Evolutionary conservation across 768 basidiomycete species (phyloP).

Genomic region (Boletus edulis): DNA sequence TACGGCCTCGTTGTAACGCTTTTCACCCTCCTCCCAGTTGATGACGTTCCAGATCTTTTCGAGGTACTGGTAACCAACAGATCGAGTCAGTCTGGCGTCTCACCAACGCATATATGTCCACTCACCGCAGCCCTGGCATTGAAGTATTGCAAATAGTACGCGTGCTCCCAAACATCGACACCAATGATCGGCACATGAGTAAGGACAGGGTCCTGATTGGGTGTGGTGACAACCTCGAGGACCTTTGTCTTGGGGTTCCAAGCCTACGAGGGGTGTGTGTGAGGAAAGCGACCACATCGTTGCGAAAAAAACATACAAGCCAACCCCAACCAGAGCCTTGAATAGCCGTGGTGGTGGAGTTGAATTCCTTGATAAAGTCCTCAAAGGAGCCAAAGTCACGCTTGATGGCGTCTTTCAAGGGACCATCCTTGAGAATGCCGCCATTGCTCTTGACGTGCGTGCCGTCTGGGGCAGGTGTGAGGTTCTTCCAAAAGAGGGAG

Average conservation of each 20-base stretch:
- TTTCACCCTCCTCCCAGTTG: constrained; percentile 75
- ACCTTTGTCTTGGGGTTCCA: constrained; percentile 62
- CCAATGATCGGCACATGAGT: constrained; percentile 81
- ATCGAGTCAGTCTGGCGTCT: not conserved
- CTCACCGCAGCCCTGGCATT: constrained; percentile 92
- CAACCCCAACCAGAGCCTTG: constrained; percentile 98
- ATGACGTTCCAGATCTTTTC: constrained; percentile 73
- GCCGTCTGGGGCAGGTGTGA: constrained; percentile 56
- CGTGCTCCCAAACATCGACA: constrained; percentile 95
- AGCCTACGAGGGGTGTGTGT: constrained; percentile 46
- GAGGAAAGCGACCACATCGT: not conserved
- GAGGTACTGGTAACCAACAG: constrained; percentile 50
- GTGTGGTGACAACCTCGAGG: constrained; percentile 86
- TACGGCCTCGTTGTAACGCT: constrained; percentile 50
- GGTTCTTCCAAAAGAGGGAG: constrained; percentile 96
- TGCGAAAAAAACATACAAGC: constrained; percentile 58
- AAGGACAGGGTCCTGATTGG: constrained; percentile 94
- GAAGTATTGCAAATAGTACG: constrained; percentile 95
- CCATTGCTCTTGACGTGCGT: constrained; percentile 59
- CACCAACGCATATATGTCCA: constrained; percentile 8
- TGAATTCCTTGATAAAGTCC: constrained; percentile 77
- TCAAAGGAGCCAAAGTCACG: constrained; percentile 70
- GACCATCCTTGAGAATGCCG: constrained; percentile 60
- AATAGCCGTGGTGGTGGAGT: constrained; percentile 77
- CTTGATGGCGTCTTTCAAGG: constrained; percentile 66